Percentiles rank a stretch among this genome's conserved stretches.
phyloP scores from a whole-genome alignment of 345 rosid species.

The Trapa incisa region DNA sequence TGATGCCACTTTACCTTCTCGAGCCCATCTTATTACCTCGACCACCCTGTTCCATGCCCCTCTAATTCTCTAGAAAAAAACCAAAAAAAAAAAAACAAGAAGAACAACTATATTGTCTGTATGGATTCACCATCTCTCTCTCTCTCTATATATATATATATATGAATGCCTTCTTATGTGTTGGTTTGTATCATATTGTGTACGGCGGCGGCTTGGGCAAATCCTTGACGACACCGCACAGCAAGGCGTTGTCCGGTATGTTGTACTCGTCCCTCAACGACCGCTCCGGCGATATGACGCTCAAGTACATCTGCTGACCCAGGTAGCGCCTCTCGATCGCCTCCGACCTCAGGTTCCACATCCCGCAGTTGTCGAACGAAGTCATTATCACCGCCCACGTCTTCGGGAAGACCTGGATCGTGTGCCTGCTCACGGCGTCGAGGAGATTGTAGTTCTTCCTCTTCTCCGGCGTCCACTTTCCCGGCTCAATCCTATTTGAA shows the following conservation, averaged over 20 bases:
- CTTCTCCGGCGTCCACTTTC: constrained; percentile 10
- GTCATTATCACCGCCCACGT: constrained; percentile 9
- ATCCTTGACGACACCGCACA: constrained; percentile 6
- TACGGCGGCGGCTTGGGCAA: constrained; percentile 11
- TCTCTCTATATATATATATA: no score
- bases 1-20: no score
- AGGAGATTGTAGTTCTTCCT: no score
- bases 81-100: no score
- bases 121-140: no score
- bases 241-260: constrained; percentile 10
- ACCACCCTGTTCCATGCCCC: no score
- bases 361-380: constrained; percentile 27
- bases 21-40: no score
- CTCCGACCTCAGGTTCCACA: constrained; percentile 43
- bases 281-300: constrained; percentile 18
- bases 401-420: no score
- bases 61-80: no score
- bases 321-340: constrained; percentile 23
- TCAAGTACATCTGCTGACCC: constrained; percentile 30
- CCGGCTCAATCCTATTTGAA: constrained; percentile 9
- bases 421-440: no score
- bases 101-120: no score
- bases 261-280: constrained; percentile 14
- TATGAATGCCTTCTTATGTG: no score
- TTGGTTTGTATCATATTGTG: constrained; percentile 1